Evolutionary conservation across 2,329 filamentous ascomycete genomes (phyloP).

Genomic region (Stylonectria norvegica): DNA sequence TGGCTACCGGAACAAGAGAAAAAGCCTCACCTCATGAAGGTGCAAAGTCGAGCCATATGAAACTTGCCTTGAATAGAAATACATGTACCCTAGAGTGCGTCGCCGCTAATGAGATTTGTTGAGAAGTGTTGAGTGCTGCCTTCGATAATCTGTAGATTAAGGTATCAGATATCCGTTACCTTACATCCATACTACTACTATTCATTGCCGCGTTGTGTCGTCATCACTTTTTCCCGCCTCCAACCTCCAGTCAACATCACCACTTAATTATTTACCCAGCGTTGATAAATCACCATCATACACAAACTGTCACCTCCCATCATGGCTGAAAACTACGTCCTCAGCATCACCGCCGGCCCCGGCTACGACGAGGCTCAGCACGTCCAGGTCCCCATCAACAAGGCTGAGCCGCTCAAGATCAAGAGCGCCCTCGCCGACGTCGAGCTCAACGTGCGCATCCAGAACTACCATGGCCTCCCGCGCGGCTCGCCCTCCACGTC

Average conservation of each 20-base stretch:
- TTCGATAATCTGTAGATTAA: too few relatives aligned
- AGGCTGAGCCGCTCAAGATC: slow-evolving; percentile 58
- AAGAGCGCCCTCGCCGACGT: slow-evolving; percentile 61
- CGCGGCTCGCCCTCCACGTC: slow-evolving; percentile 64
- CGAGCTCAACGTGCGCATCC: slow-evolving; percentile 71
- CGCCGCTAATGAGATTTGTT: too few relatives aligned
- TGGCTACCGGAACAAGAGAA: slow-evolving; percentile 5
- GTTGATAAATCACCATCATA: too few relatives aligned
- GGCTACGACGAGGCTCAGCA: slow-evolving; percentile 73
- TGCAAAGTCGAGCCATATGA: slow-evolving; percentile 12
- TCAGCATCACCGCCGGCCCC: slow-evolving; percentile 78
- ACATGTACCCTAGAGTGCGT: too few relatives aligned
- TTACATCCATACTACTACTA: too few relatives aligned
- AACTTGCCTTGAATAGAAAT: too few relatives aligned
- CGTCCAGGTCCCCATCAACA: slow-evolving; percentile 72
- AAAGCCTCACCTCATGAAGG: slow-evolving; percentile 25
- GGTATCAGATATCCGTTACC: too few relatives aligned
- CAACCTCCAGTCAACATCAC: too few relatives aligned
- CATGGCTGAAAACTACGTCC: slow-evolving; percentile 70
- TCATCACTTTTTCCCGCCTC: too few relatives aligned
- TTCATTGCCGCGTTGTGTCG: too few relatives aligned
- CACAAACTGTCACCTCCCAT: slow-evolving; percentile 2
- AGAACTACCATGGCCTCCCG: slow-evolving; percentile 67
- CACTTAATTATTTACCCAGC: too few relatives aligned
- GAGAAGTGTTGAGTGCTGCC: too few relatives aligned